These are phyloP conservation scores for Beauveria asiatica DNA, from an alignment of 2,329 filamentous ascomycete species.

Conservation along the genomic window DNA sequence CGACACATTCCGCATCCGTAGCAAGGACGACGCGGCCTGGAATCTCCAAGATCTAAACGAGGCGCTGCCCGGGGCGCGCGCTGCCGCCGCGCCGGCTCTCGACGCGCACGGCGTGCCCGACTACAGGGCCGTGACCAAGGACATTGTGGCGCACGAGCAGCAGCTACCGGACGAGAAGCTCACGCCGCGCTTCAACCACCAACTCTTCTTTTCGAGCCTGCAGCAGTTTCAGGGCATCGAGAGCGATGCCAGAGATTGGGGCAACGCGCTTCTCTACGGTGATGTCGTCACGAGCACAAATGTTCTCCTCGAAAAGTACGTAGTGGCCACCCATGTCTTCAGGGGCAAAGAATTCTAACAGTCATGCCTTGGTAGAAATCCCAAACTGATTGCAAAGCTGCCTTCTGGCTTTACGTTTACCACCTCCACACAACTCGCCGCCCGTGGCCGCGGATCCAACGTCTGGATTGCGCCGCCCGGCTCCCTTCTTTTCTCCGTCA, in stretches of 20 bases:
- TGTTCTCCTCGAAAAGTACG: conserved; percentile 79
- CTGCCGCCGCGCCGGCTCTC: conserved; percentile 15
- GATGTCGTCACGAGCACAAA: conserved; percentile 93
- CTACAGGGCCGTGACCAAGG: conserved; percentile 66
- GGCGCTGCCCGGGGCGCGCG: conserved; percentile 33
- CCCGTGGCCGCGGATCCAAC: conserved; percentile 80
- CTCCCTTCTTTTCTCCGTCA: conserved; percentile 76
- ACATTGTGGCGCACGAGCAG: conserved; percentile 62
- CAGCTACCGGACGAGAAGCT: conserved; percentile 59
- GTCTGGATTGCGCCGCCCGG: conserved; percentile 92
- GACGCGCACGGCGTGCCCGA: conserved; percentile 57
- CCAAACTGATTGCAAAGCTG: conserved; percentile 63
- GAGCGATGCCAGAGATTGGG: conserved; percentile 59
- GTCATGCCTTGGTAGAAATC: conserved; percentile 48
- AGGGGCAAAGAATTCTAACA: conserved; percentile 28
- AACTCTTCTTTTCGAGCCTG: conserved; percentile 67
- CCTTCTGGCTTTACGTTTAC: conserved; percentile 81
- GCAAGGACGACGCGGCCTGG: conserved; percentile 48
- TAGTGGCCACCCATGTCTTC: neutral
- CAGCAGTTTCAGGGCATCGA: conserved; percentile 51
- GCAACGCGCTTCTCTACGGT: conserved; percentile 71
- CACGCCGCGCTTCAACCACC: conserved; percentile 82
- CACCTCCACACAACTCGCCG: conserved; percentile 81
- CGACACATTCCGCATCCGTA: conserved; percentile 74
- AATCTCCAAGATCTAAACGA: conserved; percentile 46